phyloP scores from a whole-genome alignment of 495 filamentous ascomycete species.

The Glonium stellatum region DNA sequence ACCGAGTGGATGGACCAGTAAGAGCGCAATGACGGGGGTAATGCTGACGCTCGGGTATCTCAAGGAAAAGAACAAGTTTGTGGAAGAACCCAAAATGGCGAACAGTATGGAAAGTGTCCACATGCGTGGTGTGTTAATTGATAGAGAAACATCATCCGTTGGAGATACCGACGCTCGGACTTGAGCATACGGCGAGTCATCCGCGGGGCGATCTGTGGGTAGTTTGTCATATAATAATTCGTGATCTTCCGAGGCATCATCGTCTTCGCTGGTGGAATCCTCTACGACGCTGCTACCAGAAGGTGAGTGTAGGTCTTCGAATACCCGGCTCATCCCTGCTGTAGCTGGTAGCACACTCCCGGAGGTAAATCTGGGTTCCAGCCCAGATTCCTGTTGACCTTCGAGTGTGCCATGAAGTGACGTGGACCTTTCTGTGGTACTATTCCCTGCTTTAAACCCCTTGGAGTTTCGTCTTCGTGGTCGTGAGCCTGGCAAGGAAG shows the following conservation, averaged over 20 bases:
- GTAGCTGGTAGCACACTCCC: slow-evolving; percentile 1
- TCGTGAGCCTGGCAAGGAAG: slow-evolving; percentile 5
- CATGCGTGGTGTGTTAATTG: slow-evolving; percentile 84
- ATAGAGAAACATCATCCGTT: slow-evolving; percentile 62
- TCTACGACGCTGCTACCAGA: slow-evolving; percentile 18
- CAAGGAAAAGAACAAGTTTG: slow-evolving; percentile 76
- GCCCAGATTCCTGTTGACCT: slow-evolving; percentile 17
- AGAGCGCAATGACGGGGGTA: slow-evolving; percentile 73
- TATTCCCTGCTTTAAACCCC: neutral
- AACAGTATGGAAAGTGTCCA: slow-evolving; percentile 73
- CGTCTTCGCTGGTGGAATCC: slow-evolving; percentile 9
- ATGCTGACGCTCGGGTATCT: slow-evolving; percentile 83
- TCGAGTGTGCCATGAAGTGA: slow-evolving; percentile 11
- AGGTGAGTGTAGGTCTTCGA: slow-evolving; percentile 19
- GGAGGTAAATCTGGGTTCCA: slow-evolving; percentile 21
- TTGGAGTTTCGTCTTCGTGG: slow-evolving; percentile 14
- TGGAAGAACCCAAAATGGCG: slow-evolving; percentile 70
- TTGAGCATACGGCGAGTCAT: slow-evolving; percentile 32
- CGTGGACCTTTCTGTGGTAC: neutral
- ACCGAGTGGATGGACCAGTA: slow-evolving; percentile 75
- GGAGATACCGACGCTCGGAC: slow-evolving; percentile 72
- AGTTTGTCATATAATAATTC: slow-evolving; percentile 16
- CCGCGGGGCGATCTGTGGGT: slow-evolving; percentile 6
- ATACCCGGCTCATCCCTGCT: slow-evolving; percentile 11
- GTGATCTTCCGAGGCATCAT: slow-evolving; percentile 13